Conservation (phyloP, 2,329 filamentous ascomycete genomes). For the Cladobotryum mycophilum region DNA sequence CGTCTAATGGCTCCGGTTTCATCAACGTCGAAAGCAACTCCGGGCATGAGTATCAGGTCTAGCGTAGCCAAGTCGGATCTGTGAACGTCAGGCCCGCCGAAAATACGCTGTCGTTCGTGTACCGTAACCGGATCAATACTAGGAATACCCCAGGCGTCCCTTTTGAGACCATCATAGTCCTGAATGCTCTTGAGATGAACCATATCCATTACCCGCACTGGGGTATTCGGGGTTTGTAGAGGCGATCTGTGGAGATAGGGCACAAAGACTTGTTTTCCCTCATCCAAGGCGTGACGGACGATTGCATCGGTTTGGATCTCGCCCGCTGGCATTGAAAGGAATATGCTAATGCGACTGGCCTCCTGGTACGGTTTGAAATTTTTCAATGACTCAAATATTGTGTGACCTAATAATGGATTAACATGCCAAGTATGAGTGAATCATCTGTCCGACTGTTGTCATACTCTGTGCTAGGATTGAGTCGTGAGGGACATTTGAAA, state of each 20-base stretch:
- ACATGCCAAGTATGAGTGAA: not conserved
- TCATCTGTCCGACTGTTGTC: slow-evolving; percentile 20
- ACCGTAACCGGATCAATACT: slow-evolving; percentile 65
- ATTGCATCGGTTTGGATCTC: slow-evolving; percentile 82
- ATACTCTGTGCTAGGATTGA: slow-evolving; percentile 64
- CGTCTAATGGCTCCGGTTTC: slow-evolving; percentile 55
- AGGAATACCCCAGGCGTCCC: slow-evolving; percentile 93
- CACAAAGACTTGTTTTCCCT: slow-evolving; percentile 82
- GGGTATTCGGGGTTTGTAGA: slow-evolving; percentile 43
- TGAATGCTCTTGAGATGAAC: slow-evolving; percentile 64
- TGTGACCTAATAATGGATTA: slow-evolving; percentile 47
- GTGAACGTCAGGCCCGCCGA: slow-evolving; percentile 53
- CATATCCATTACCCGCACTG: slow-evolving; percentile 84
- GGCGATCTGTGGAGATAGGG: slow-evolving; percentile 72
- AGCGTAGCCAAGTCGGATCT: slow-evolving; percentile 46
- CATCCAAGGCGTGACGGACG: slow-evolving; percentile 69
- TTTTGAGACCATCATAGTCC: slow-evolving; percentile 71
- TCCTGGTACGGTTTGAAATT: slow-evolving; percentile 66
- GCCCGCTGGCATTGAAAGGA: slow-evolving; percentile 83
- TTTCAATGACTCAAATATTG: slow-evolving; percentile 58
- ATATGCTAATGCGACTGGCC: slow-evolving; percentile 74
- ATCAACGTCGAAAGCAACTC: slow-evolving; percentile 78
- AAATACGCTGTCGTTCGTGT: slow-evolving; percentile 60
- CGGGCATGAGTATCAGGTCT: slow-evolving; percentile 86
- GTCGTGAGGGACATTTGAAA: slow-evolving; percentile 56